Evolutionary conservation across 495 filamentous ascomycete species (phyloP).

Genomic region (Tuber magnatum): DNA sequence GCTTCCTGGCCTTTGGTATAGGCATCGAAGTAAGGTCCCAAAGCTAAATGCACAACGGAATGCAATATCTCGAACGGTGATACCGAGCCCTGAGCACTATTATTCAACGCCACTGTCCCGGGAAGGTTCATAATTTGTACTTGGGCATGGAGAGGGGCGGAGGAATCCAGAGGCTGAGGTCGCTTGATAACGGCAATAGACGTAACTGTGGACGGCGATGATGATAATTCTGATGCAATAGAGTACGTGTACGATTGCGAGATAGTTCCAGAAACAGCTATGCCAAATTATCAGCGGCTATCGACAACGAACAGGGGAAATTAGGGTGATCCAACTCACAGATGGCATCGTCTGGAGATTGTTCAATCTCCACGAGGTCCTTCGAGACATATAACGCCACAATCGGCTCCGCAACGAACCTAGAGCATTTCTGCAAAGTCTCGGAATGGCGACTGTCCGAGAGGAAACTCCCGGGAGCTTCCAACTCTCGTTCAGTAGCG

Average conservation of each 20-base stretch:
- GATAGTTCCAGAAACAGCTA: slow-evolving; percentile 14
- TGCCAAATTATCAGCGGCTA: neutral
- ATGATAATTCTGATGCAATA: slow-evolving; percentile 72
- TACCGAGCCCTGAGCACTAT: slow-evolving; percentile 55
- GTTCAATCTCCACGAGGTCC: slow-evolving; percentile 53
- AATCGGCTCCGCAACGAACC: slow-evolving; percentile 83
- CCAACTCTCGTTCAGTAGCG: slow-evolving; percentile 70
- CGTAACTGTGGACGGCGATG: slow-evolving; percentile 67
- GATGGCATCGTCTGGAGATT: slow-evolving; percentile 36
- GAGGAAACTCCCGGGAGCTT: slow-evolving; percentile 71
- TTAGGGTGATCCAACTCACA: slow-evolving; percentile 17
- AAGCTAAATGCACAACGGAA: slow-evolving; percentile 73
- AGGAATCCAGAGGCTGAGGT: slow-evolving; percentile 73
- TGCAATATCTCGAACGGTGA: slow-evolving; percentile 90
- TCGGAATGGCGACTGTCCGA: slow-evolving; percentile 62
- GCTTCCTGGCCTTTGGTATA: slow-evolving; percentile 76
- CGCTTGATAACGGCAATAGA: slow-evolving; percentile 87
- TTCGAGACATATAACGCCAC: slow-evolving; percentile 84
- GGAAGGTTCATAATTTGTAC: slow-evolving; percentile 89
- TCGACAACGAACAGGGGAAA: neutral
- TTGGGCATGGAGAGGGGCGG: slow-evolving; percentile 69
- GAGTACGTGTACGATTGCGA: slow-evolving; percentile 58
- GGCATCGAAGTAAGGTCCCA: slow-evolving; percentile 93
- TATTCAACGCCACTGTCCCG: slow-evolving; percentile 60
- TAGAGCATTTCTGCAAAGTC: slow-evolving; percentile 75